A percentile compares a stretch with the other conserved stretches of the same genome.
These are phyloP conservation scores for Metschnikowia dekortorum DNA, from an alignment of 805 yeast species.

Conservation along the genomic window DNA sequence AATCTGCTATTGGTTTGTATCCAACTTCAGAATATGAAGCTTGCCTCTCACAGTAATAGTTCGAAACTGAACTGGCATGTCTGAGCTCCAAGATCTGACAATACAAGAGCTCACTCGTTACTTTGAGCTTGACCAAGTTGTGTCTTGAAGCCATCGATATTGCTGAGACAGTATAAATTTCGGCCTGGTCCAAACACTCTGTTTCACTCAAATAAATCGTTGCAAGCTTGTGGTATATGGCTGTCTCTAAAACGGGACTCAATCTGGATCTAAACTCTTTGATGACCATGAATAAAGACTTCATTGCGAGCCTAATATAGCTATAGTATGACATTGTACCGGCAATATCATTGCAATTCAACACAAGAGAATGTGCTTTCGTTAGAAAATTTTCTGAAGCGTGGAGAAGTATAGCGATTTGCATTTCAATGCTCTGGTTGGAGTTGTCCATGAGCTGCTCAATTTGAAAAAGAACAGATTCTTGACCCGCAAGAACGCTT, in stretches of 20 bases:
- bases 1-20: constrained; percentile 16
- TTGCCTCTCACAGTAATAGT: constrained; percentile 6
- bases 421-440: constrained; percentile 3
- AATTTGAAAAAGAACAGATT: not conserved
- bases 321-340: constrained; percentile 12
- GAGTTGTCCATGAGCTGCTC: constrained; percentile 1
- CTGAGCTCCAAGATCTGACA: constrained; percentile 32
- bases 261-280: constrained; percentile 26
- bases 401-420: constrained; percentile 9
- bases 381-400: constrained; percentile 10
- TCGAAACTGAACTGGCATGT: constrained; percentile 4
- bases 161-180: constrained; percentile 32
- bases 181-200: constrained; percentile 36
- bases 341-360: constrained; percentile 9
- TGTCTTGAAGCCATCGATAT: constrained; percentile 26
- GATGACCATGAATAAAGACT: constrained; percentile 18
- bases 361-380: constrained; percentile 13
- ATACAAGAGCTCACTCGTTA: constrained; percentile 33
- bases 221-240: constrained; percentile 33
- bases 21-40: constrained; percentile 7
- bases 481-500: not conserved
- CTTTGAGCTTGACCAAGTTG: constrained; percentile 16
- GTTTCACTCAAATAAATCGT: constrained; percentile 40
- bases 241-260: constrained; percentile 28
- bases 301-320: constrained; percentile 12